These are phyloP conservation scores for Ogataea saltuana DNA, from an alignment of 805 yeast species.

Conservation along the genomic window DNA sequence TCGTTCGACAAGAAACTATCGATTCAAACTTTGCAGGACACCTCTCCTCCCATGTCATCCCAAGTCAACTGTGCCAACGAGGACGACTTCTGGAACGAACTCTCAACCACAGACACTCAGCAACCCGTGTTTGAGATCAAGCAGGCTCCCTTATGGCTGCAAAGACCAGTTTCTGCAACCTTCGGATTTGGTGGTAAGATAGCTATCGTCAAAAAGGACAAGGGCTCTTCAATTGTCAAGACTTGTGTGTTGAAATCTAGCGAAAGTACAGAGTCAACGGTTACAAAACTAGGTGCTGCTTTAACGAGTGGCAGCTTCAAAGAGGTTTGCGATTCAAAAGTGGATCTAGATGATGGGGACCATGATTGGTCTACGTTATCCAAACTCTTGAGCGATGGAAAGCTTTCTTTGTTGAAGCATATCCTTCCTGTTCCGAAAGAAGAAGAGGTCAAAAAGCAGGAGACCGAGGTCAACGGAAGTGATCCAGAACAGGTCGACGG, in stretches of 20 bases:
- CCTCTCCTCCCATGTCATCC: conserved; percentile 55
- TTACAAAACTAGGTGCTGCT: conserved; percentile 52
- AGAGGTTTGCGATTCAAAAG: conserved; percentile 55
- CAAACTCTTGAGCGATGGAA: conserved; percentile 52
- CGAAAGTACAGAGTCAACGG: conserved; percentile 37
- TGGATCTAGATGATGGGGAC: conserved; percentile 38
- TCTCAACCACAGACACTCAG: conserved; percentile 65
- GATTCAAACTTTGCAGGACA: conserved; percentile 87
- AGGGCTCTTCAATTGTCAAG: conserved; percentile 41
- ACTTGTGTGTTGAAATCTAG: conserved; percentile 39
- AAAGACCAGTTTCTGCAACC: conserved; percentile 66
- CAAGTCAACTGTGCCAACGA: conserved; percentile 50
- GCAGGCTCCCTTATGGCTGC: conserved; percentile 92
- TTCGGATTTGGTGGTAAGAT: conserved; percentile 96
- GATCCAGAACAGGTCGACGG: conserved; percentile 15
- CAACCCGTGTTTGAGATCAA: conserved; percentile 69
- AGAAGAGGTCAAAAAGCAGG: conserved; percentile 21
- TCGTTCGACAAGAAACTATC: conserved; percentile 82
- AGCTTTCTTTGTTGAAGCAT: conserved; percentile 48
- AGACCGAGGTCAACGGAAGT: conserved; percentile 10
- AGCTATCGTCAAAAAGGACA: conserved; percentile 47
- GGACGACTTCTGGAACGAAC: conserved; percentile 83
- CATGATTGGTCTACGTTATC: conserved; percentile 67
- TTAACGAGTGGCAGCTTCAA: conserved; percentile 55
- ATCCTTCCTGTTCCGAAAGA: conserved; percentile 13